Conservation (phyloP, 352 stramenopile genomes). For the Pythium rhizo-oryzae region DNA sequence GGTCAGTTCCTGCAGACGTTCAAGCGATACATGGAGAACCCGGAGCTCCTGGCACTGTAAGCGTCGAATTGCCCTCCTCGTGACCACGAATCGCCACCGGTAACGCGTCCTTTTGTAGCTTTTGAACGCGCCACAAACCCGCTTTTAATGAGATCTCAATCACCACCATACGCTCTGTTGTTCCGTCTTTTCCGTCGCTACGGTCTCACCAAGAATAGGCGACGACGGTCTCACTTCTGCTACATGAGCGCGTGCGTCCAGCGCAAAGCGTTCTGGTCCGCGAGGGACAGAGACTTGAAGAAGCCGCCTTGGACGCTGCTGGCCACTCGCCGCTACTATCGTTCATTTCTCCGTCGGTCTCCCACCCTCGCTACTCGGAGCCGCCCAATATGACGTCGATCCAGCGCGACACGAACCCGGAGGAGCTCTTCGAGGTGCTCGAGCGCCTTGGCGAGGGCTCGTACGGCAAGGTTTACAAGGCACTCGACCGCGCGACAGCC, state of each 20-base stretch:
- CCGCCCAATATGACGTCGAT: slow-evolving; percentile 53
- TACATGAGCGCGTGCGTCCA: background rate
- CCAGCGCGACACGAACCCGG: slow-evolving; percentile 65
- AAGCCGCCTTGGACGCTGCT: background rate
- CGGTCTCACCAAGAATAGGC: background rate
- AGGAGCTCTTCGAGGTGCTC: slow-evolving; percentile 75
- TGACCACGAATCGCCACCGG: too few species aligned
- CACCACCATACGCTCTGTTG: background rate
- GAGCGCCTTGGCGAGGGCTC: slow-evolving; percentile 83
- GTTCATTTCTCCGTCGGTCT: too few species aligned
- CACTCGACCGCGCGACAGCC: slow-evolving; percentile 55
- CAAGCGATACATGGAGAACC: slow-evolving; percentile 96
- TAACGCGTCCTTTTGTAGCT: background rate
- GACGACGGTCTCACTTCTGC: background rate
- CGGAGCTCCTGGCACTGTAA: slow-evolving; percentile 88
- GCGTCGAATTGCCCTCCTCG: background rate
- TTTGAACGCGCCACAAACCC: background rate
- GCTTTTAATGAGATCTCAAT: background rate
- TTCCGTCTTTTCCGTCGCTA: background rate
- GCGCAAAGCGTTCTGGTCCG: background rate
- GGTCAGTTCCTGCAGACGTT: slow-evolving; percentile 96
- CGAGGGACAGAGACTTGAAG: background rate
- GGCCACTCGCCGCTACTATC: too few species aligned
- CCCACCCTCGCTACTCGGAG: background rate
- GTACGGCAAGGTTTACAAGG: slow-evolving; percentile 88